Evolutionary conservation across 2,329 filamentous ascomycete genomes (phyloP).

Genomic region (Calycina herbarum): DNA sequence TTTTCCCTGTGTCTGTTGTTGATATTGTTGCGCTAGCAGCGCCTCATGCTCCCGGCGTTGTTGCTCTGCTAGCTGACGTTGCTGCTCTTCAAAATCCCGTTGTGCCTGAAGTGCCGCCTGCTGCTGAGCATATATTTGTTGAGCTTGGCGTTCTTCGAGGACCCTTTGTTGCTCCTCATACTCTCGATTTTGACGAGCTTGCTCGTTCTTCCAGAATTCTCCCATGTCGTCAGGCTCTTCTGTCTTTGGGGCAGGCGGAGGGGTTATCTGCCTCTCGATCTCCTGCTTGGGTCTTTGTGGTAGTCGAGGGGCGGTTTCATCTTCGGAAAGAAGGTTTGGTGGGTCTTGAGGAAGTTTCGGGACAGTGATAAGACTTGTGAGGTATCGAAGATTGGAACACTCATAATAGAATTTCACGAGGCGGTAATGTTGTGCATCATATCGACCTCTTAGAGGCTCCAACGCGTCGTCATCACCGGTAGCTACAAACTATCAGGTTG

Average conservation of each 20-base stretch:
- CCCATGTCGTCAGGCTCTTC: conserved; percentile 93
- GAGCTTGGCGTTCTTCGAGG: conserved; percentile 82
- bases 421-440: conserved; percentile 94
- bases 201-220: conserved; percentile 96
- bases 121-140: conserved; percentile 78
- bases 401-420: conserved; percentile 99
- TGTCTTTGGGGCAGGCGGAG: conserved; percentile 64
- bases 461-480: conserved; percentile 93
- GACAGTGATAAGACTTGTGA: conserved; percentile 94
- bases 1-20: conserved; percentile 93
- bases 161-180: conserved; percentile 93
- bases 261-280: conserved; percentile 67
- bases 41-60: conserved; percentile 90
- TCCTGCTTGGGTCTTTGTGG: conserved; percentile 78
- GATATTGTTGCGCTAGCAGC: conserved; percentile 81
- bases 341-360: conserved; percentile 94
- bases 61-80: conserved; percentile 82
- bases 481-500: conserved; percentile 48
- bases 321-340: conserved; percentile 82
- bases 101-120: conserved; percentile 83
- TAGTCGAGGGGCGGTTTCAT: conserved; percentile 79
- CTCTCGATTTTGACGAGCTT: conserved; percentile 87
- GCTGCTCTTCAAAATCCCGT: conserved; percentile 94
- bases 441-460: conserved; percentile 81
- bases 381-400: conserved; percentile 94